Percentiles rank a stretch among this genome's conserved stretches.
phyloP scores from a whole-genome alignment of 2,329 filamentous ascomycete genomes.

The Fusarium verrucosum region DNA sequence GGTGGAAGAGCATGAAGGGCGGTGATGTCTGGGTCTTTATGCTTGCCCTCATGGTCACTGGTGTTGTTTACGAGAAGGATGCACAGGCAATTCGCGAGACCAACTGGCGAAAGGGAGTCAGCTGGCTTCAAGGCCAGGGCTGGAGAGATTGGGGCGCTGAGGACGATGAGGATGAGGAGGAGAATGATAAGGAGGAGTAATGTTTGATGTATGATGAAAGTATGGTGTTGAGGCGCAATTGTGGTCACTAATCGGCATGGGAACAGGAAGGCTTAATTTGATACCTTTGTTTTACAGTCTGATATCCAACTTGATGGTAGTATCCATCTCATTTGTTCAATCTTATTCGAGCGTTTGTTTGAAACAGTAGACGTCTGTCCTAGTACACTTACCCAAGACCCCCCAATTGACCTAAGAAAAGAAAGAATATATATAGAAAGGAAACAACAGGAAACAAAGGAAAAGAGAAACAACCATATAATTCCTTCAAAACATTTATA shows the following conservation, averaged over 20 bases:
- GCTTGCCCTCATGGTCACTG: conserved; percentile 78
- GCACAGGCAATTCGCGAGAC: conserved; percentile 73
- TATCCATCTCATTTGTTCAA: background rate
- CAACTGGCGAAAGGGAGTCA: conserved; percentile 75
- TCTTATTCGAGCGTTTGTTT: too few relatives aligned
- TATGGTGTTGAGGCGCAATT: conserved; percentile 33
- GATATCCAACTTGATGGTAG: conserved; percentile 32
- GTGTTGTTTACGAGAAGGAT: conserved; percentile 78
- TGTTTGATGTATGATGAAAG: conserved; percentile 33
- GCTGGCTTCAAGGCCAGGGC: conserved; percentile 78
- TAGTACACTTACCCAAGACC: too few relatives aligned
- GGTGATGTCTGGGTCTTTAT: conserved; percentile 90
- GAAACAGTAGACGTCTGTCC: background rate
- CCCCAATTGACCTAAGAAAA: too few relatives aligned
- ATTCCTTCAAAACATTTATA: too few relatives aligned
- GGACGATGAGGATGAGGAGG: conserved; percentile 57
- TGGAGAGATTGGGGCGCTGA: conserved; percentile 73
- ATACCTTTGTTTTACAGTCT: conserved; percentile 14
- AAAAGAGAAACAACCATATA: too few relatives aligned
- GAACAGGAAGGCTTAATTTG: conserved; percentile 13
- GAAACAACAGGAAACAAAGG: too few relatives aligned
- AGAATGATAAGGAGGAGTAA: conserved; percentile 46
- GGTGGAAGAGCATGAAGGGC: conserved; percentile 84
- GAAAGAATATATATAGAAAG: too few relatives aligned
- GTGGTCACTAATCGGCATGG: conserved; percentile 2